These are phyloP conservation scores for Populus hybrid DNA, from an alignment of 441 rosid genomes.

Conservation along the genomic window DNA sequence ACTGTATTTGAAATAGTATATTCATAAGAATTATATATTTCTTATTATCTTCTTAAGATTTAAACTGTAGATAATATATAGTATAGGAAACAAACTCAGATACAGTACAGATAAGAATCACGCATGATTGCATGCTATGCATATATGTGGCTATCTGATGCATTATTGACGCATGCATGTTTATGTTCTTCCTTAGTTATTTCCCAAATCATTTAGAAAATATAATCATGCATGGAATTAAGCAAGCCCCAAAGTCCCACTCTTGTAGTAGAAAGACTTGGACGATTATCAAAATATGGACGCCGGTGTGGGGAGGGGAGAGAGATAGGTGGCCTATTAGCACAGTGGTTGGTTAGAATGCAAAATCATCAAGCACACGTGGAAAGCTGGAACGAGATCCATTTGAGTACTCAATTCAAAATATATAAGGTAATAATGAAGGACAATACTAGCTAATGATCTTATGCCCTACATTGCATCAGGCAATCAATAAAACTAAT, in stretches of 20 bases:
- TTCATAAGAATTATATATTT: too few species aligned
- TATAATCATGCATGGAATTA: background rate
- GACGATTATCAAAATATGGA: background rate
- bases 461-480: conserved; percentile 23
- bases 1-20: too few species aligned
- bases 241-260: background rate
- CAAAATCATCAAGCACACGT: conserved; percentile 30
- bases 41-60: too few species aligned
- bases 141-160: background rate
- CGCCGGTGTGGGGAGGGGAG: conserved; percentile 14
- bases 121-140: too few species aligned
- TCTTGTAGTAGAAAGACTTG: background rate
- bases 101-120: background rate
- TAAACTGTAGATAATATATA: too few species aligned
- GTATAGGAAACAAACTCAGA: too few species aligned
- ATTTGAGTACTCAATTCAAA: background rate
- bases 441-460: conserved; percentile 11
- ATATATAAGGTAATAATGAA: conserved; percentile 2
- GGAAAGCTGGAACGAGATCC: conserved; percentile 22
- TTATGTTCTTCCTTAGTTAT: background rate
- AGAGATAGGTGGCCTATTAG: conserved; percentile 19
- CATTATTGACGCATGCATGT: background rate
- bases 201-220: background rate
- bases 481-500: background rate
- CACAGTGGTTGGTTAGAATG: conserved; percentile 26